Conservation (phyloP, 2,329 filamentous ascomycete genomes). For the Cladosporium sp. region DNA sequence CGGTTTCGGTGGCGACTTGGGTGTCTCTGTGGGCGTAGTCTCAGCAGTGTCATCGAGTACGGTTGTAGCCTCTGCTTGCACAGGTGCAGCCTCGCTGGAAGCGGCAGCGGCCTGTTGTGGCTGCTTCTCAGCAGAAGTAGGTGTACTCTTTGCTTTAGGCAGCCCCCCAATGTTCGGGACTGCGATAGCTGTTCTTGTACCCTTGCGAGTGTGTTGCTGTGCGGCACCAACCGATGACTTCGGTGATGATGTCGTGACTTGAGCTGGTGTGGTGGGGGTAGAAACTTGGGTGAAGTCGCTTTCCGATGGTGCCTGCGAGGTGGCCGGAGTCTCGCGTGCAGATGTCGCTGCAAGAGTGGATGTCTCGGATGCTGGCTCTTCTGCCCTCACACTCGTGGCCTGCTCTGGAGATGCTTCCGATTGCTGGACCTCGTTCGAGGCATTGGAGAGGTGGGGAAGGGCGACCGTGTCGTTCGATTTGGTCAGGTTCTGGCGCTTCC, state of each 20-base stretch:
- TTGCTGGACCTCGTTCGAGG: constrained; percentile 7
- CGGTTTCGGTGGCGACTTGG: constrained; percentile 38
- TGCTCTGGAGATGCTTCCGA: not conserved
- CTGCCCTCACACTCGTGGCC: constrained; percentile 7
- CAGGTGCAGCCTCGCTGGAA: not conserved
- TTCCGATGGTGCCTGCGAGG: constrained; percentile 56
- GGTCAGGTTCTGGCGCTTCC: constrained; percentile 37
- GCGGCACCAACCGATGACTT: constrained; percentile 28
- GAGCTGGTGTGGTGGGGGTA: constrained; percentile 48
- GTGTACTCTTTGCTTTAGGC: constrained; percentile 39
- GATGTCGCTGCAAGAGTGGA: constrained; percentile 43
- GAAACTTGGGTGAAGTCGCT: constrained; percentile 39
- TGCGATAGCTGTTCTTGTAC: constrained; percentile 42
- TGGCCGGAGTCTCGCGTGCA: constrained; percentile 53
- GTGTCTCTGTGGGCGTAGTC: constrained; percentile 29
- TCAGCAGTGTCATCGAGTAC: constrained; percentile 12
- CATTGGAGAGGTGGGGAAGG: constrained; percentile 37
- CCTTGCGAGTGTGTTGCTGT: constrained; percentile 32
- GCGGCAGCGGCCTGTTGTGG: not conserved
- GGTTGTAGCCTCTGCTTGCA: not conserved
- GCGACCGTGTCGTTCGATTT: constrained; percentile 41
- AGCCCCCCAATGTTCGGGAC: constrained; percentile 52
- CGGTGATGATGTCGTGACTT: constrained; percentile 27
- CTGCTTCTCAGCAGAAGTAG: constrained; percentile 35
- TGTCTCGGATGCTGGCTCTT: constrained; percentile 37